These are phyloP conservation scores for Primulina huaijiensis DNA, from an alignment of 257 asterid genomes.

Conservation along the genomic window DNA sequence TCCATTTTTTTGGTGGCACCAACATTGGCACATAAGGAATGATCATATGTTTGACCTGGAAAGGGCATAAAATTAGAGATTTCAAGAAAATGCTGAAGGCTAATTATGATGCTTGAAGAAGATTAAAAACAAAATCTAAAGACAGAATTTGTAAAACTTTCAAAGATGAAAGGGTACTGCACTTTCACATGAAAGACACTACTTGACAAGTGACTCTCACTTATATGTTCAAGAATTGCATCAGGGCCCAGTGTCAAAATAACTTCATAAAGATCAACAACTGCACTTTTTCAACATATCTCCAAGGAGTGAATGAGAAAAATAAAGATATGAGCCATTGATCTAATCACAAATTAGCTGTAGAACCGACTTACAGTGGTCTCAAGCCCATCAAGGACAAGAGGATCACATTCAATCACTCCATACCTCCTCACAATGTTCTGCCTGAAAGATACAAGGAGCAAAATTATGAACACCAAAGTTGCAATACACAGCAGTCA, in stretches of 20 bases:
- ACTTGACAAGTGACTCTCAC: slow-evolving; percentile 10
- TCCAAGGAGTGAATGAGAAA: not conserved
- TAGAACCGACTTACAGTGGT: slow-evolving; percentile 61
- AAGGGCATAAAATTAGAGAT: slow-evolving; percentile 21
- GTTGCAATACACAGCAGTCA: not conserved
- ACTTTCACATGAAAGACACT: not conserved
- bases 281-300: not conserved
- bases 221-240: slow-evolving; percentile 9
- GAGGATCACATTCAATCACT: slow-evolving; percentile 89
- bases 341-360: slow-evolving; percentile 15
- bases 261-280: slow-evolving; percentile 16
- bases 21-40: slow-evolving; percentile 95
- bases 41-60: slow-evolving; percentile 77
- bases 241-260: slow-evolving; percentile 10
- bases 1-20: slow-evolving; percentile 97
- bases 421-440: slow-evolving; percentile 69
- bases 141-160: not conserved
- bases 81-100: slow-evolving; percentile 22
- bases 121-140: not conserved
- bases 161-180: slow-evolving; percentile 9
- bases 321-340: not conserved
- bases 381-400: slow-evolving; percentile 76
- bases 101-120: slow-evolving; percentile 14
- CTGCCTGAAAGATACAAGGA: slow-evolving; percentile 51
- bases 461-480: not conserved